Conservation (phyloP, 352 stramenopile genomes). For the Globisporangium takayamanum region DNA sequence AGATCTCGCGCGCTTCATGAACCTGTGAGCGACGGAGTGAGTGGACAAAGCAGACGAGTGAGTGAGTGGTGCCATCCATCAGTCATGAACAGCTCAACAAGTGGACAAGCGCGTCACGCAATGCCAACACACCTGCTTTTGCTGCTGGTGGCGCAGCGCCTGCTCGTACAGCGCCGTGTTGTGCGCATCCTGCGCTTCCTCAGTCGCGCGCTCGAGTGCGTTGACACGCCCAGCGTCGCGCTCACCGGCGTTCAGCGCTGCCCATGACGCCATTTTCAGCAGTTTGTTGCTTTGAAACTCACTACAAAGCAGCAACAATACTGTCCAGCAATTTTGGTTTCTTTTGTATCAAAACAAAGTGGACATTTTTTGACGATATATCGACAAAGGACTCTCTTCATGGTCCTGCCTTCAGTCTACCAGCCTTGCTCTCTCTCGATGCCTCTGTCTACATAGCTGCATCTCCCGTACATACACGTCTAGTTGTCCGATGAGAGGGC, state of each 20-base stretch:
- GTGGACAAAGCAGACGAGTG: neutral
- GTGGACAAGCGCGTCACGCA: neutral
- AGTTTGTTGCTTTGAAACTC: neutral
- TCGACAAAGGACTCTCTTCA: neutral
- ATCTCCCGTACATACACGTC: too few species aligned
- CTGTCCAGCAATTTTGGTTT: neutral
- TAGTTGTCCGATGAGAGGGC: conserved; percentile 1
- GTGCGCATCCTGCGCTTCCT: conserved; percentile 66
- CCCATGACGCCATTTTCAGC: conserved; percentile 47
- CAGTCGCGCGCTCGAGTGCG: conserved; percentile 30
- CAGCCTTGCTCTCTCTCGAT: neutral
- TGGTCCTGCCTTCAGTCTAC: neutral
- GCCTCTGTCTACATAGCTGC: too few species aligned
- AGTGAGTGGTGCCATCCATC: neutral
- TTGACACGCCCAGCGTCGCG: conserved; percentile 15
- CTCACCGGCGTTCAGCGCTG: conserved; percentile 46
- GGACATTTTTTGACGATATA: neutral
- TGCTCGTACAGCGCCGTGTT: conserved; percentile 53
- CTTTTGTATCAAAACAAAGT: neutral
- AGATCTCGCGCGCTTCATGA: conserved; percentile 28
- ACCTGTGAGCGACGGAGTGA: conserved; percentile 10
- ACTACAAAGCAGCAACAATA: neutral
- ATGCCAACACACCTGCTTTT: conserved; percentile 21
- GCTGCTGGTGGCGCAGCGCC: conserved; percentile 62
- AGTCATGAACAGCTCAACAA: neutral